phyloP scores from a whole-genome alignment of 129 eudicot species.

The Lactuca saligna region DNA sequence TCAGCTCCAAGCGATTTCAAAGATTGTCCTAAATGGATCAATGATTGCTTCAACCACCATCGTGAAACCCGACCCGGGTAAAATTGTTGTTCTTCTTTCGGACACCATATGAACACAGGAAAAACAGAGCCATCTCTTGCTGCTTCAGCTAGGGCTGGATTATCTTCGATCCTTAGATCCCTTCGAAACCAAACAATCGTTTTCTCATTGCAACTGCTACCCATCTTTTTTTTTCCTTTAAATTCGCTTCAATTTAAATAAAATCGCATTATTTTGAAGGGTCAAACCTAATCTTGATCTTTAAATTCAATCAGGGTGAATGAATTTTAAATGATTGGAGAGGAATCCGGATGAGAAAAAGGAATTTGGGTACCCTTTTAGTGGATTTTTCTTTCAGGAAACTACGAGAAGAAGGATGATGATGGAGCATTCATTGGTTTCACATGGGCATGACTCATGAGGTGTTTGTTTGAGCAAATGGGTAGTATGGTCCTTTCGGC shows the following conservation, averaged over 20 bases:
- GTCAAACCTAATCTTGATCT: conserved; percentile 14
- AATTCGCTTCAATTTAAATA: conserved; percentile 19
- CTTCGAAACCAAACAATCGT: conserved; percentile 96
- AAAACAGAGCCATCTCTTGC: conserved; percentile 84
- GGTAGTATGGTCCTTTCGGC: conserved; percentile 29
- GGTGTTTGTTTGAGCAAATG: conserved; percentile 23
- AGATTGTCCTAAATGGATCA: conserved; percentile 64
- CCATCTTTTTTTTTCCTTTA: conserved; percentile 34
- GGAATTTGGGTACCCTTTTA: background rate
- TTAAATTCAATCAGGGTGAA: conserved; percentile 11
- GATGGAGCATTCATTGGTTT: conserved; percentile 25
- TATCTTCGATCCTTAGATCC: conserved; percentile 94
- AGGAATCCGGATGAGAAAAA: conserved; percentile 11
- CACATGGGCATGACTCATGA: conserved; percentile 33
- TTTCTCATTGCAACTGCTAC: conserved; percentile 38
- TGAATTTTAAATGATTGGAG: background rate
- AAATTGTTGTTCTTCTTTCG: conserved; percentile 84
- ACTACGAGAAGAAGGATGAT: conserved; percentile 26
- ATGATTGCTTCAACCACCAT: conserved; percentile 98
- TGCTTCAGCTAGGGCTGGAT: conserved; percentile 86
- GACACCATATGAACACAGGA: conserved; percentile 92
- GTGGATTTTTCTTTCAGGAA: conserved; percentile 18
- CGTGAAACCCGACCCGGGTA: conserved; percentile 94
- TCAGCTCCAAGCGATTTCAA: conserved; percentile 79
- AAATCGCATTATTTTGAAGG: conserved; percentile 3